Evolutionary conservation across 306 rosid genomes (phyloP).

Genomic region (Cicer arietinum): DNA sequence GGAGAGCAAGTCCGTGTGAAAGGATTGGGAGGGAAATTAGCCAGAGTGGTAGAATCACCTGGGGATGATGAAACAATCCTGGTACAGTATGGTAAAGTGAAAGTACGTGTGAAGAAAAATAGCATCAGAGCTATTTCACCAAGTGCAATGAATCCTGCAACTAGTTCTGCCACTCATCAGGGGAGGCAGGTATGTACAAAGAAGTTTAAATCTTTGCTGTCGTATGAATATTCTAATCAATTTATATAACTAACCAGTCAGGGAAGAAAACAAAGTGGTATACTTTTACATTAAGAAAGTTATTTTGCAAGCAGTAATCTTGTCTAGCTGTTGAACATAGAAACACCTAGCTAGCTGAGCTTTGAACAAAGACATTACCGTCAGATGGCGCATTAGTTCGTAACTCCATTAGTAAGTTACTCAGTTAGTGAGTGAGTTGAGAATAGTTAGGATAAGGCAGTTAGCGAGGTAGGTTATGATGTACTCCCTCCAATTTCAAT

Average conservation of each 20-base stretch:
- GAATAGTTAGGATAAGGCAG: constrained; percentile 2
- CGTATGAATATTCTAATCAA: constrained; percentile 3
- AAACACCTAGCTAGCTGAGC: constrained; percentile 32
- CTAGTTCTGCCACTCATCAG: constrained; percentile 50
- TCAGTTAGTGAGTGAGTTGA: background rate
- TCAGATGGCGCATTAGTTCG: background rate
- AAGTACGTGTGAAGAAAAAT: constrained; percentile 83
- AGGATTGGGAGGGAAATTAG: constrained; percentile 77
- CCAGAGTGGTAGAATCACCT: constrained; percentile 72
- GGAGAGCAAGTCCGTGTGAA: constrained; percentile 78
- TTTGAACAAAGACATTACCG: background rate
- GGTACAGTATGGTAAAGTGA: constrained; percentile 85
- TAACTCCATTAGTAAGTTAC: background rate
- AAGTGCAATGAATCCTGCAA: constrained; percentile 46
- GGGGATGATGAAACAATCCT: constrained; percentile 69
- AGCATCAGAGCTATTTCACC: constrained; percentile 61
- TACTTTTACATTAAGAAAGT: constrained; percentile 16
- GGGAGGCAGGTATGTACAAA: constrained; percentile 65
- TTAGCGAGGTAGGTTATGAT: background rate
- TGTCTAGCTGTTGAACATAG: constrained; percentile 17
- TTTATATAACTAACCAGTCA: constrained; percentile 24
- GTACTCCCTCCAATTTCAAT: background rate
- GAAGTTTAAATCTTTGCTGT: constrained; percentile 19
- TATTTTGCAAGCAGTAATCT: constrained; percentile 29
- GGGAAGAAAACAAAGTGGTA: background rate